Evolutionary conservation across 768 basidiomycete genomes (phyloP), one percentile per base, ranked within the genome.

Genomic region (Kwoniella dejecticola): DNA sequence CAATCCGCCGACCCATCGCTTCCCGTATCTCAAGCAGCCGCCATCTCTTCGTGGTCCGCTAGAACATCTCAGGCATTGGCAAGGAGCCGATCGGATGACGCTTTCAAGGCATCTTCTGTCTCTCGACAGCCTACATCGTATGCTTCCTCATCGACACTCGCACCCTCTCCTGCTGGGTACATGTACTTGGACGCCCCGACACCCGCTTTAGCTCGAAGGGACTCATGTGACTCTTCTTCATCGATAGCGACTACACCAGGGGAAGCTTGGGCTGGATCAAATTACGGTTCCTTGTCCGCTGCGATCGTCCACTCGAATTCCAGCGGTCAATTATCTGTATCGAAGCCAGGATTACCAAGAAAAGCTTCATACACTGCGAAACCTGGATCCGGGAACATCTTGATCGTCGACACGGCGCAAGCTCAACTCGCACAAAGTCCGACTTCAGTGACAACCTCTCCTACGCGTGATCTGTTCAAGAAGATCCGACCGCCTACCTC

Each of bases 161-260:
- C 60, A 13, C 49, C 61, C 29, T 44, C 57, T 4, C 50, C 57
- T n/a, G 52, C 50, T 29, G 41, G 53, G 29, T 55, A 53, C 52
- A 60, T 72, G 19, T 71, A 75, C 48, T 68, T 75, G 27, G 72
- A 74, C 4, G 70, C 73, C 6, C 68, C 73, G 19, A 72, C 70
- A 21, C 73, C 73, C 3, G 73, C 66, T 19, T 63, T 75, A 30
- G 70, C 68, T 8, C 58, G 73, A 38, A 46, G 73, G 36, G 73
- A 67, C 33, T 71, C 70, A 11, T 57, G 52, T 40, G 67, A 67
- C 48, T 68, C 64, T 1, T 59, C 66, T n/a, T 63, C 66, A 17
- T 66, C 61, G 21, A 36, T 61, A 11, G 60, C 64, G 6, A 33
- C 52, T 3, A 66, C 67, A 13, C 71, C 66, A 13, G 57, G 57